Base-by-base conservation (phyloP, 441 rosid species). In the Capsella rubella region DNA sequence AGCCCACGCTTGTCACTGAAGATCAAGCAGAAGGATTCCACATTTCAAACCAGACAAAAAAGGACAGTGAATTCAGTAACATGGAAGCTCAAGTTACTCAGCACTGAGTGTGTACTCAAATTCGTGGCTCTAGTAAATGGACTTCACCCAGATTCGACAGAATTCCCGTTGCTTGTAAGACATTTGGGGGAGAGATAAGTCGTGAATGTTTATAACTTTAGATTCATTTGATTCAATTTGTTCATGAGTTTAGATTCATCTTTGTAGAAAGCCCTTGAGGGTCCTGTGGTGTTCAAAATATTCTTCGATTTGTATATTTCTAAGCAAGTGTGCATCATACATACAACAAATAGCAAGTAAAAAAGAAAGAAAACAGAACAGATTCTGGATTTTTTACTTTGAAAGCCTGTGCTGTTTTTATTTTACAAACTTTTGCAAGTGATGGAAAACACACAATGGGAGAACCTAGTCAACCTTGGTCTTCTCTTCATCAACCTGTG, bases 401-500 rank as follows among this genome's bases (percentile, higher is more conserved):
- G 21, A 75, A 70, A 69, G 43, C 67, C 46, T 63, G 67, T 62
- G 32, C 35, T 70, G 60, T 64, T 39, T n/a, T 64, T 34, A 15
- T 57, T 39, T 57, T 37, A 49, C 72, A 64, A 64, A 49, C 25
- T 57, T 70, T 57, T 57, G 67, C 49, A 70, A 61, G 75, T 63
- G 57, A 52, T 16, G 56, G 39, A 57, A 21, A 21, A 21, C 25
- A 49, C 54, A 61, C 28, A 25, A 39, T 14, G 65, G 28, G 6
- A 13, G 37, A 39, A 27, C 42, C 71, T 76, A 70, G 10, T 72
- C 40, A 58, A 53, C 49, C 5, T 79, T 85, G 65, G 85, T 70
- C 87, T 91, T 93, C 84, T 94, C 95, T 87, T 94, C 98, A 80
- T 94, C 98, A 37, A 94, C 97, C 67, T 94, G 93, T 75, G 92